phyloP scores from a whole-genome alignment of 2,329 filamentous ascomycete species.

The Aspergillus niger region DNA sequence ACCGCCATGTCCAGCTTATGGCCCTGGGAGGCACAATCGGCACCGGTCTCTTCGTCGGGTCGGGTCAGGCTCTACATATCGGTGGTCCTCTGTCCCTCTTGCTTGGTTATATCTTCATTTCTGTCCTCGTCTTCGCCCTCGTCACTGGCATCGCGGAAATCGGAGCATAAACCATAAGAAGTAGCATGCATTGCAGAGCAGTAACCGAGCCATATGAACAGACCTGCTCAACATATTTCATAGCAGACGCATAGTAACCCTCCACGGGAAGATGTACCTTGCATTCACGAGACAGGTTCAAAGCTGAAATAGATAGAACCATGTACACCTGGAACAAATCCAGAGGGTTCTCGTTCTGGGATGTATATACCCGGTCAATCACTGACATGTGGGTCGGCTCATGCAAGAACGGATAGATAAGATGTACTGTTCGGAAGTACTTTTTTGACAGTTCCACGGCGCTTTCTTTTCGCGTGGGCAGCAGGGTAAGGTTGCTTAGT shows the following conservation, averaged over 20 bases:
- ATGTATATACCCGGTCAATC: conserved; percentile 40
- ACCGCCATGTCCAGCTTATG: conserved; percentile 48
- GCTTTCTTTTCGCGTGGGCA: conserved; percentile 37
- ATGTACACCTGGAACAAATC: conserved; percentile 54
- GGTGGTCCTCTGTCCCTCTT: conserved; percentile 57
- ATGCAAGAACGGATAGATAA: conserved; percentile 55
- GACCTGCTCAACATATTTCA: conserved; percentile 50
- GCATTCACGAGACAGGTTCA: conserved; percentile 48
- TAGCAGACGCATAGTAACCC: conserved; percentile 53
- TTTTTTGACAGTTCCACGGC: conserved; percentile 47
- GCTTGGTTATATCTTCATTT: conserved; percentile 55
- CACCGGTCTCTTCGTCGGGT: conserved; percentile 58
- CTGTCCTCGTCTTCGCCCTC: conserved; percentile 49
- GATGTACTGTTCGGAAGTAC: conserved; percentile 54
- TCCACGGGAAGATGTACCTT: conserved; percentile 51
- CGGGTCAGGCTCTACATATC: conserved; percentile 54
- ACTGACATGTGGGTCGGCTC: conserved; percentile 43
- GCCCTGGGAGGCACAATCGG: conserved; percentile 61
- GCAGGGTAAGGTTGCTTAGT: conserved; percentile 32
- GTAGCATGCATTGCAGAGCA: conserved; percentile 52
- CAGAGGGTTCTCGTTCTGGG: conserved; percentile 29
- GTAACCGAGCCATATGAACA: conserved; percentile 53
- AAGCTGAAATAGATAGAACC: conserved; percentile 55
- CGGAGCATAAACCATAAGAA: conserved; percentile 51
- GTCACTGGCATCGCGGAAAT: conserved; percentile 51